These are phyloP conservation scores for Termitomyces heimii DNA, from an alignment of 768 basidiomycete species.

Conservation along the genomic window DNA sequence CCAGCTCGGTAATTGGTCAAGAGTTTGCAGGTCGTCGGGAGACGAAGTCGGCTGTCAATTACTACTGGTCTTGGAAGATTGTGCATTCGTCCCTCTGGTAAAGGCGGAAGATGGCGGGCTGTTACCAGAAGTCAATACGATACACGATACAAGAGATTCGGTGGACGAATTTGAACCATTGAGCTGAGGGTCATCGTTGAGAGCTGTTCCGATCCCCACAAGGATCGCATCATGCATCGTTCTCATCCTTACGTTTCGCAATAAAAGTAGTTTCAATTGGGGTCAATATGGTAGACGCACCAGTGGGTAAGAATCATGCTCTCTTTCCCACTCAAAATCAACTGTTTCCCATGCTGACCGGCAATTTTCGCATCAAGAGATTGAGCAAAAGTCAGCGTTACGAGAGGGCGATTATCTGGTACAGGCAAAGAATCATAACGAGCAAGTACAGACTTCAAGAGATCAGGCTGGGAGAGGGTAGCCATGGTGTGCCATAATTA, in stretches of 20 bases:
- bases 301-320: slow-evolving; percentile 95
- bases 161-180: slow-evolving; percentile 52
- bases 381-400: slow-evolving; percentile 85
- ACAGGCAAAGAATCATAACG: slow-evolving; percentile 13
- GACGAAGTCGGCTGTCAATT: slow-evolving; percentile 70
- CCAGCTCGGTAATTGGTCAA: slow-evolving; percentile 56
- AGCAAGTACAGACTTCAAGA: slow-evolving; percentile 19
- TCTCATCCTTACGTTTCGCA: slow-evolving; percentile 58
- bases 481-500: slow-evolving; percentile 1
- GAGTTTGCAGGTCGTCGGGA: slow-evolving; percentile 63
- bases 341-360: slow-evolving; percentile 62
- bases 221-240: slow-evolving; percentile 91
- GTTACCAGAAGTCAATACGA: not conserved
- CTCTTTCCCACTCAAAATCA: slow-evolving; percentile 78
- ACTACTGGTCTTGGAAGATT: slow-evolving; percentile 78
- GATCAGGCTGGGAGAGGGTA: slow-evolving; percentile 15
- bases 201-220: slow-evolving; percentile 82
- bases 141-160: not conserved
- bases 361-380: slow-evolving; percentile 88
- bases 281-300: slow-evolving; percentile 34
- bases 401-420: slow-evolving; percentile 38
- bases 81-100: slow-evolving; percentile 25
- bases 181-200: slow-evolving; percentile 93
- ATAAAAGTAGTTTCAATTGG: not conserved
- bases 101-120: slow-evolving; percentile 55